These are phyloP conservation scores for Colletotrichum agaves DNA, from an alignment of 2,329 filamentous ascomycete genomes.

Conservation along the genomic window DNA sequence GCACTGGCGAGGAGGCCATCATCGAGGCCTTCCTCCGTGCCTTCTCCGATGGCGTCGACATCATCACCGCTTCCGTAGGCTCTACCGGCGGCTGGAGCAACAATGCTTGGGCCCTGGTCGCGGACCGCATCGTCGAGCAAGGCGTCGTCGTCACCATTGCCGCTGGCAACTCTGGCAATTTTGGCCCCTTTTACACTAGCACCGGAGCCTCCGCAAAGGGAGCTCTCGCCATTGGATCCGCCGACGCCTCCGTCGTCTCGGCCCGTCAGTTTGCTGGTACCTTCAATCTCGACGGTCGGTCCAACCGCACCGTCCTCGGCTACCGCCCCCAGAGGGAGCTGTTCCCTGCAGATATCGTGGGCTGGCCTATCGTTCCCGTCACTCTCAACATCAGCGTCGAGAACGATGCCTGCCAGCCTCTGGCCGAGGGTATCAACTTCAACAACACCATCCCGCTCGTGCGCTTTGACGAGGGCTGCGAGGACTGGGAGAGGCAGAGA, in stretches of 20 bases:
- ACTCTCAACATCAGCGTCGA: constrained; percentile 42
- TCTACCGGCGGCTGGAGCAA: constrained; percentile 45
- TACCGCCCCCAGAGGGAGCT: constrained; percentile 39
- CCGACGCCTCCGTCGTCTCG: constrained; percentile 29
- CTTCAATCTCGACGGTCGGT: constrained; percentile 39
- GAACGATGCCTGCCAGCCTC: constrained; percentile 41
- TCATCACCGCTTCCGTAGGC: constrained; percentile 35
- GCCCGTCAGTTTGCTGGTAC: constrained; percentile 38
- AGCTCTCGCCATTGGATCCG: constrained; percentile 41
- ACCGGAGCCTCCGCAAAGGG: constrained; percentile 43
- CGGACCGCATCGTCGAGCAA: constrained; percentile 51
- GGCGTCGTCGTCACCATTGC: constrained; percentile 42
- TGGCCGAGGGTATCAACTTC: constrained; percentile 32
- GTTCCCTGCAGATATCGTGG: constrained; percentile 40
- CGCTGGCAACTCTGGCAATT: constrained; percentile 32
- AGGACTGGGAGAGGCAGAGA: constrained; percentile 40
- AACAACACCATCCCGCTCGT: constrained; percentile 29
- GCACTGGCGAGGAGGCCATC: constrained; percentile 32
- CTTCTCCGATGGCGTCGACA: constrained; percentile 35
- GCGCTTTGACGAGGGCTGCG: constrained; percentile 29
- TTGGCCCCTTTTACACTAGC: constrained; percentile 41
- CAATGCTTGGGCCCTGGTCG: constrained; percentile 55
- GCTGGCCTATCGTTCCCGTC: constrained; percentile 42
- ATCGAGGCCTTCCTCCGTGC: constrained; percentile 37
- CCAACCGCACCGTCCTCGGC: constrained; percentile 41